Evolutionary conservation across 78 protist genomes (phyloP).

Genomic region (Capsaspora owczarzaki): DNA sequence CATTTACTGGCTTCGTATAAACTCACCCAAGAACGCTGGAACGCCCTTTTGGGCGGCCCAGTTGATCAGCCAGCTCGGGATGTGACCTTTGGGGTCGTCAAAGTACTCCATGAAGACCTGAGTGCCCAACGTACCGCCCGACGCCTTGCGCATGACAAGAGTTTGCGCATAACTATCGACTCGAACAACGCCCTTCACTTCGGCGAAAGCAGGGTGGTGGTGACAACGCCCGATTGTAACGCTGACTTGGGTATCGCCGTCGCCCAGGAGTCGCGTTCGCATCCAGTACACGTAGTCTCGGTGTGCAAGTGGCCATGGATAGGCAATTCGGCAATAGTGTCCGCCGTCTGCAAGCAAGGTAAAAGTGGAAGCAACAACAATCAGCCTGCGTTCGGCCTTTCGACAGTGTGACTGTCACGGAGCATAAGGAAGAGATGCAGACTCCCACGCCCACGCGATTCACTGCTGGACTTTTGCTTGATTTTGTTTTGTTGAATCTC

Average conservation of each 20-base stretch:
- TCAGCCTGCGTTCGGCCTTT: too few species aligned
- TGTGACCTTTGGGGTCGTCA: not conserved
- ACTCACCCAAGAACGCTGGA: not conserved
- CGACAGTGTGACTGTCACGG: too few species aligned
- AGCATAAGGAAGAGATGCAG: too few species aligned
- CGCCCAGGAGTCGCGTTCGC: not conserved
- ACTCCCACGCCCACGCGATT: too few species aligned
- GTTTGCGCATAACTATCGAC: not conserved
- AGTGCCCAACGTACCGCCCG: not conserved
- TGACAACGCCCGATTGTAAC: not conserved
- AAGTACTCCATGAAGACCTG: not conserved
- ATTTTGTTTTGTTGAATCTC: too few species aligned
- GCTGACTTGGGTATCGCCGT: not conserved
- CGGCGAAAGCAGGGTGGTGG: not conserved
- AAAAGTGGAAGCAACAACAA: too few species aligned
- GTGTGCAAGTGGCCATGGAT: not conserved
- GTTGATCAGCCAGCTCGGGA: not conserved
- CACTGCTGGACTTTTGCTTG: too few species aligned
- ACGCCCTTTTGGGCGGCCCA: constrained; percentile 5
- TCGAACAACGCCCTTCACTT: not conserved
- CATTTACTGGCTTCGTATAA: too few species aligned
- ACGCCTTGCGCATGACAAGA: not conserved
- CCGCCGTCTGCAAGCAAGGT: not conserved
- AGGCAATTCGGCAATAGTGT: not conserved
- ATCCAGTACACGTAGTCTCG: constrained; percentile 6